These are phyloP conservation scores for Hymenoscyphus fructigenus DNA, from an alignment of 2,329 filamentous ascomycete species.

Conservation along the genomic window DNA sequence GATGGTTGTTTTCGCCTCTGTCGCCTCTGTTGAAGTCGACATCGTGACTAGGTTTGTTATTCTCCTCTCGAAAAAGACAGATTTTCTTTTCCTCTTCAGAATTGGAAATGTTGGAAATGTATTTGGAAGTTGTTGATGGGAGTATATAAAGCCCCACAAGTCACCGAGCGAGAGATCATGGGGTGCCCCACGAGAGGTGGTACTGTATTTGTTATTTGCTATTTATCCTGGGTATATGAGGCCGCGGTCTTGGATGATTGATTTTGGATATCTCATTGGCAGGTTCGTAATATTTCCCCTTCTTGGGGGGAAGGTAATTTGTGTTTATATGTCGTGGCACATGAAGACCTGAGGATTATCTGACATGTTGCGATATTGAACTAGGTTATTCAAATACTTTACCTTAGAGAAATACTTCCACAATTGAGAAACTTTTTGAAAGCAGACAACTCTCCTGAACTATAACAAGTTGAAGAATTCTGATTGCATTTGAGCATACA, in stretches of 20 bases:
- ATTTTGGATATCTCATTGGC: background rate
- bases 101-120: background rate
- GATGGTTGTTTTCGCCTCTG: slow-evolving; percentile 10
- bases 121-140: background rate
- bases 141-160: background rate
- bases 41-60: background rate
- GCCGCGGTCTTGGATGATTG: background rate
- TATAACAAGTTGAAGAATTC: no score
- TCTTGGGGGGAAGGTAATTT: background rate
- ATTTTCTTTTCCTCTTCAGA: background rate
- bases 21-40: background rate
- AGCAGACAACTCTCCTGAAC: no score
- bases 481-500: no score
- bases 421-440: no score
- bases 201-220: background rate
- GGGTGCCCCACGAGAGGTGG: background rate
- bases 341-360: no score
- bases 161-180: background rate
- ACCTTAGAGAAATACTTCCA: no score
- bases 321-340: background rate
- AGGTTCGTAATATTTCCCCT: background rate
- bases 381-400: no score
- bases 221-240: background rate
- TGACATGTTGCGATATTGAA: no score
- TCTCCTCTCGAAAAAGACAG: no score